Conservation (phyloP, 768 basidiomycete species). For the Pisolithus tinctorius region DNA sequence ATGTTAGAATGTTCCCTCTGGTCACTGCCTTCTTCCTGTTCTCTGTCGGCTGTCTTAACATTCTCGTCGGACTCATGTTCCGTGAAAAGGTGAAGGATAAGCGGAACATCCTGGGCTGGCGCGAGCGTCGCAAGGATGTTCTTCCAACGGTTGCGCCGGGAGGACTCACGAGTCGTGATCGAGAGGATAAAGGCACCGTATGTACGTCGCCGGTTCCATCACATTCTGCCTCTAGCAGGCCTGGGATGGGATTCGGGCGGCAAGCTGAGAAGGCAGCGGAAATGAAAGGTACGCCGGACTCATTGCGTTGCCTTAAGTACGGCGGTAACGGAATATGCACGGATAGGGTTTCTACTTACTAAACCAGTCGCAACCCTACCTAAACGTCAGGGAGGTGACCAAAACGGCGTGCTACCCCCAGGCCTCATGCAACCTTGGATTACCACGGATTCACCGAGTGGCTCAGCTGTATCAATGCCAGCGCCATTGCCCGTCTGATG, state of each 20-base stretch:
- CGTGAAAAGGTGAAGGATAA: constrained; percentile 57
- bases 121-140: constrained; percentile 47
- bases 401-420: not conserved
- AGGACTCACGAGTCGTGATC: constrained; percentile 9
- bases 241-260: constrained; percentile 69
- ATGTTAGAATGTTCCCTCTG: constrained; percentile 78
- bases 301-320: constrained; percentile 1
- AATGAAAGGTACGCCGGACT: constrained; percentile 40
- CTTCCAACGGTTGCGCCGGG: constrained; percentile 39
- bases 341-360: constrained; percentile 48
- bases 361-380: constrained; percentile 54
- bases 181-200: constrained; percentile 8
- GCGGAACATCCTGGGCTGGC: constrained; percentile 65
- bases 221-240: constrained; percentile 22
- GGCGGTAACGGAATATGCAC: not conserved
- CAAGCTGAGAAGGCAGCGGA: constrained; percentile 77
- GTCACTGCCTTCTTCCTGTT: constrained; percentile 85
- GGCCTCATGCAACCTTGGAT: no score
- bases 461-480: not conserved
- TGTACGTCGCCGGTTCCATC: constrained; percentile 2
- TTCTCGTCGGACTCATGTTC: constrained; percentile 76
- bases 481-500: no score
- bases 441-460: no score
- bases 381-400: constrained; percentile 26
- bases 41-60: constrained; percentile 76